Conservation (phyloP, 768 basidiomycete genomes). For the Termitomyces sp. region DNA sequence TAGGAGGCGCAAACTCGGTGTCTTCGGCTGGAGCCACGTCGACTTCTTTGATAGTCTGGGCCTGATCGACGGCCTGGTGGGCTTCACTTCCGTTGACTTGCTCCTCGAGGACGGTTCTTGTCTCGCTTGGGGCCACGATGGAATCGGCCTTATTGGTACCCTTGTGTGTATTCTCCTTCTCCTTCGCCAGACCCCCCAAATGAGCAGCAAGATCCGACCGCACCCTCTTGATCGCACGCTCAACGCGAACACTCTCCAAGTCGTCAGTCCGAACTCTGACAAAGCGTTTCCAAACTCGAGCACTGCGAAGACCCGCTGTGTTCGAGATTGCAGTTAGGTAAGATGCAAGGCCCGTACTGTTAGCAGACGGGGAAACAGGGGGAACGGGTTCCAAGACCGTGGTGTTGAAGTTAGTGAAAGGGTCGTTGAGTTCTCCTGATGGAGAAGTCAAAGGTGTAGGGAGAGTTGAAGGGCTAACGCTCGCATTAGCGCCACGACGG, state of each 20-base stretch:
- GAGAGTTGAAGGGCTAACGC: conserved; percentile 29
- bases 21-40: conserved; percentile 20
- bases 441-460: conserved; percentile 51
- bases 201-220: conserved; percentile 83
- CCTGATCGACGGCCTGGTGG: conserved; percentile 39
- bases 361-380: conserved; percentile 37
- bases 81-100: conserved; percentile 33
- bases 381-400: conserved; percentile 27
- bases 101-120: conserved; percentile 23
- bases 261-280: conserved; percentile 85
- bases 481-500: conserved; percentile 33
- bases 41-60: conserved; percentile 25
- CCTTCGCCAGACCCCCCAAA: conserved; percentile 33
- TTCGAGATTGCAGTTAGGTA: conserved; percentile 82
- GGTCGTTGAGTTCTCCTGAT: conserved; percentile 55
- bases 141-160: conserved; percentile 12
- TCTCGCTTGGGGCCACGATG: conserved; percentile 18
- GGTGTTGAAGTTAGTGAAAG: conserved; percentile 47
- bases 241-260: conserved; percentile 80
- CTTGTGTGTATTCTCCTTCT: conserved; percentile 27
- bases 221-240: conserved; percentile 85
- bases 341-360: conserved; percentile 66
- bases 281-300: conserved; percentile 81
- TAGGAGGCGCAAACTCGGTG: conserved; percentile 3
- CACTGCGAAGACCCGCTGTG: conserved; percentile 54